Percentiles rank a stretch among this genome's conserved stretches.
Evolutionary conservation across 2,329 filamentous ascomycete genomes (phyloP).

Genomic region (Colletotrichum plurivorum): DNA sequence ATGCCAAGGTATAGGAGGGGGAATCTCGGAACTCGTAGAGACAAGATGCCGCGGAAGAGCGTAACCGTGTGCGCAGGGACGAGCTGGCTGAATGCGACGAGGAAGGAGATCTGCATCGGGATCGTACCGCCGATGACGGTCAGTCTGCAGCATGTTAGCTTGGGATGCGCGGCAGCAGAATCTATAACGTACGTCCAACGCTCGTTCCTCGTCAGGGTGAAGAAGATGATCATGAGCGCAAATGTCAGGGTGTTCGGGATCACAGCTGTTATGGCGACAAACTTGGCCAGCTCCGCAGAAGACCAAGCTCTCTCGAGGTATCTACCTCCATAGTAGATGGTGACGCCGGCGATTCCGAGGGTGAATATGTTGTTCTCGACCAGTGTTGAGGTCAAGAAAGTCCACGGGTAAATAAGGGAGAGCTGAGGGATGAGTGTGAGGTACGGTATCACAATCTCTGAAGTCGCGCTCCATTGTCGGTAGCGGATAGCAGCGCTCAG

Average conservation of each 20-base stretch:
- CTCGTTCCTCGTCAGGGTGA: constrained; percentile 76
- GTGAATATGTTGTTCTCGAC: constrained; percentile 96
- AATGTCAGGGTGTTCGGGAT: constrained; percentile 86
- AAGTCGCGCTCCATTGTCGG: constrained; percentile 75
- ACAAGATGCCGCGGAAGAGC: constrained; percentile 88
- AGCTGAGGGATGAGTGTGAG: constrained; percentile 87
- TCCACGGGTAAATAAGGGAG: constrained; percentile 93
- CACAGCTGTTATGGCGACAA: constrained; percentile 81
- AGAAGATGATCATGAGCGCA: constrained; percentile 80
- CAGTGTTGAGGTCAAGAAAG: constrained; percentile 85
- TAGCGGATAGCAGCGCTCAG: constrained; percentile 86
- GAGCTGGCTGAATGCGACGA: constrained; percentile 97
- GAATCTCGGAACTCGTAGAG: constrained; percentile 84
- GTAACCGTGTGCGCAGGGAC: constrained; percentile 97
- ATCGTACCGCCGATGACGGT: constrained; percentile 91
- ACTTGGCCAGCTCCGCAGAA: constrained; percentile 91
- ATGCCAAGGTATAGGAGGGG: constrained; percentile 82
- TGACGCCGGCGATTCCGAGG: constrained; percentile 80
- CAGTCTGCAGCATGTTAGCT: constrained; percentile 64
- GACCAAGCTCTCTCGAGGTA: constrained; percentile 98
- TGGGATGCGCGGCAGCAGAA: background rate
- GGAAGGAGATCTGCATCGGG: constrained; percentile 90
- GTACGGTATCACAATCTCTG: constrained; percentile 83
- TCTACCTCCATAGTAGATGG: constrained; percentile 91
- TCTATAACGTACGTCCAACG: constrained; percentile 74